Evolutionary conservation across 345 rosid species (phyloP), one percentile per base, ranked within the genome.

Genomic region (Hibiscus mutabilis): DNA sequence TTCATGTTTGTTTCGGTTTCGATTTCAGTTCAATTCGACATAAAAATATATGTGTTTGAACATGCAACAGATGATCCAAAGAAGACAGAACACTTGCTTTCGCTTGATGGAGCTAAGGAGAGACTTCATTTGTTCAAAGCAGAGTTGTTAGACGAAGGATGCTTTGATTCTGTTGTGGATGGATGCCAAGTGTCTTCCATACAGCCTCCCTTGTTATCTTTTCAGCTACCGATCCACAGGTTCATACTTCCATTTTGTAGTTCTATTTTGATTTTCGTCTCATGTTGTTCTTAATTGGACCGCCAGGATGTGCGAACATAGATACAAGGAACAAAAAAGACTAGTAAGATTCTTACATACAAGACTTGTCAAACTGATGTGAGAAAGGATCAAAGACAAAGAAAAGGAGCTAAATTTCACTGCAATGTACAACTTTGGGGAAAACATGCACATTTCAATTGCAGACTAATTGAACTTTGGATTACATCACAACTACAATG

Each of bases 101-200:
- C 77, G 2, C 84, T 83, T 12, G 79, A 78, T 37, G 84, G 86
- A 64, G 86, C 84, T 19, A 74, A 76, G 73, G 80, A 83, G 59
- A 78, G 80, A 16, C 82, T 83, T 46, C 74, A 74, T 25, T 67
- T 83, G 6, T 69, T 78, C 63, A 74, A 70, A 71, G 81, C 81
- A 0, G 74, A 70, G 55, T 77, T 81, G 55, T 3, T 62, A 59
- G 79, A 74, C 16, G 81, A 77, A 67, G 84, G 82, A 22, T 64
- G 79, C 15, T 80, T 83, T 57, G 81, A 76, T 56, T 51, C 75
- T 18, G 73, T 64, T 3, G 55, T 80, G 58, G 79, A 69, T 37
- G 86, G 79, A 25, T 81, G 84, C 63, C 63, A 64, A 7, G 82
- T 9, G 84, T 81, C 53, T 79, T 76, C 74, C 86, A 79, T 31